A percentile compares a stretch with the other conserved stretches of the same genome.
Evolutionary conservation across 2,329 filamentous ascomycete species (phyloP).

Genomic region (Beauveria asiatica): DNA sequence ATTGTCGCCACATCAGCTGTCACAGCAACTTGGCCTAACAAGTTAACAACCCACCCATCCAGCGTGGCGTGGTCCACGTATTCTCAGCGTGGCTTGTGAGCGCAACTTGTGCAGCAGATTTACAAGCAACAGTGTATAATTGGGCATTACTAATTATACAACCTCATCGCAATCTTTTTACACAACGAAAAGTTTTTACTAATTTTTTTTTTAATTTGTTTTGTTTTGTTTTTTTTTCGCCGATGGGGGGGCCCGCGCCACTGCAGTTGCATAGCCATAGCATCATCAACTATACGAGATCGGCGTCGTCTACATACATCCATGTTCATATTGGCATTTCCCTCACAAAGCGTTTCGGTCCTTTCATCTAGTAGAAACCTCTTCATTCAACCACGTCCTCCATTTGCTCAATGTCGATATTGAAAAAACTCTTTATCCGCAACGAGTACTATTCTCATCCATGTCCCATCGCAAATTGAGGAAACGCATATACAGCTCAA

Average conservation of each 20-base stretch:
- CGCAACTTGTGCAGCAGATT: too few species aligned
- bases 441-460: not conserved
- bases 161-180: too few species aligned
- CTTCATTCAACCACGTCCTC: too few species aligned
- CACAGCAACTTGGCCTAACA: too few species aligned
- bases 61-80: too few species aligned
- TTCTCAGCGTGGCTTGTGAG: too few species aligned
- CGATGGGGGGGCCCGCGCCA: not conserved
- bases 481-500: too few species aligned
- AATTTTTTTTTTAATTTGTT: not conserved
- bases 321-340: not conserved
- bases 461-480: too few species aligned
- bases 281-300: not conserved
- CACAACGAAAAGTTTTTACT: not conserved
- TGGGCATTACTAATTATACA: too few species aligned
- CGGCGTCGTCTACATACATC: not conserved
- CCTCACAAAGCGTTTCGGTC: not conserved
- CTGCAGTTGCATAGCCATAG: not conserved
- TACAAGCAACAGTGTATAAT: too few species aligned
- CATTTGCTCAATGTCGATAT: not conserved
- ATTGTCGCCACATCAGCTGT: too few species aligned
- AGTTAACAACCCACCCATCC: not conserved
- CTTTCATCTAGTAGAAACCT: not conserved
- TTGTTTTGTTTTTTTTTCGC: not conserved
- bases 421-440: not conserved